Base-by-base conservation (phyloP, 257 asterid species). In the Salvia splendens region DNA sequence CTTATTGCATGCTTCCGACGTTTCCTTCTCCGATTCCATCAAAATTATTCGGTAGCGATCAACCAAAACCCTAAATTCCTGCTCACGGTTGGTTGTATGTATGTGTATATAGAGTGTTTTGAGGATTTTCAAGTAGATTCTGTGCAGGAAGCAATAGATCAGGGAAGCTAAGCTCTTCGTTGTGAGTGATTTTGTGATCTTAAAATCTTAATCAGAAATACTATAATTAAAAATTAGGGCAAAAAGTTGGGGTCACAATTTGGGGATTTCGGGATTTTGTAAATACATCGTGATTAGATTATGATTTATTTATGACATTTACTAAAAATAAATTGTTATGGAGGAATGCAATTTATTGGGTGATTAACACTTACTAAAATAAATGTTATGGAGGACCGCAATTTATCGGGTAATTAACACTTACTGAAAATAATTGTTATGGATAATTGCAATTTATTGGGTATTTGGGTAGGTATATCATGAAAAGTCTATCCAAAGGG, bases 11-110 rank as follows among this genome's bases (percentile, higher is more conserved):
- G 56, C 67, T 24, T 36, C 56, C 49, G 66, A 35, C 47, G 73
- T 35, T 68, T 46, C 60, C 51, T 16, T 69, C 4, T 12, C 74
- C 33, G 54, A 49, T 36, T 60, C 65, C 74, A 60, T 69, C 10
- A 4, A 53, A 59, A 58, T 48, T 48, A 17, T 24, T 30, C 20
- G 8, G 56, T 8, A 5, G 20, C 24, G 32, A 42, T 20, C 50
- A 52, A 41, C 45, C 62, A 24, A 20, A 67, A 41, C 64, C 71
- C 72, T 67, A 67, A 53, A 7, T 4, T 41, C 43, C 64, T 38
- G 63, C 30, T 53, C 52, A 11, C 59, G 16, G 38, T 5, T 42
- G 16, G 24, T 5, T 54, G 9, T 28, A 12, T 8, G 14, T 1
- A 32, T 1, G 5, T 8, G 49, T 15, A 2, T 15, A 2, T 1